Conservation (phyloP, 257 asterid genomes). For the Gentiana macrophylla region DNA sequence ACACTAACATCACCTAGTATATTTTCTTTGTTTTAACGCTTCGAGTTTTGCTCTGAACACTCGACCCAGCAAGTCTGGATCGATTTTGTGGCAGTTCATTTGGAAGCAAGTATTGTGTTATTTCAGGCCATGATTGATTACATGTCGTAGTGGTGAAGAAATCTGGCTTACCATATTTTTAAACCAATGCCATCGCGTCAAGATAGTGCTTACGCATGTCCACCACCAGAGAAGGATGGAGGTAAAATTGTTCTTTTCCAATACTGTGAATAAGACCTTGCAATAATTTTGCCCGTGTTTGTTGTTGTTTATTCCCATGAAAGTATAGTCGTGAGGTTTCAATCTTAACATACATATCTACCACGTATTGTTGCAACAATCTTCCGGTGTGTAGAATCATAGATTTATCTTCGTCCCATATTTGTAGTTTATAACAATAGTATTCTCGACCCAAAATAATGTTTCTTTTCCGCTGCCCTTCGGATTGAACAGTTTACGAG, state of each 20-base stretch:
- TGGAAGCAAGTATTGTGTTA: neutral
- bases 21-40: neutral
- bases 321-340: neutral
- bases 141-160: neutral
- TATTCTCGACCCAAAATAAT: no score
- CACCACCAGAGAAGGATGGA: neutral
- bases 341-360: neutral
- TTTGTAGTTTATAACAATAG: no score
- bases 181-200: neutral
- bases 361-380: neutral
- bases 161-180: no score
- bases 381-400: no score
- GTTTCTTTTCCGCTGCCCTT: no score
- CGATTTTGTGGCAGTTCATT: neutral
- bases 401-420: no score
- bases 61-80: neutral
- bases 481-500: no score
- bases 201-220: neutral
- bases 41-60: neutral
- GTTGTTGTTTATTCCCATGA: neutral
- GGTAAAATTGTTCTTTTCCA: neutral
- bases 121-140: neutral
- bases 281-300: neutral
- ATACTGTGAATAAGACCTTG: neutral
- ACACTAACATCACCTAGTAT: neutral